A percentile compares a stretch with the other conserved stretches of the same genome.
Evolutionary conservation across 148 eudicot genomes (phyloP).

Genomic region (Rhododendron mucronatum): DNA sequence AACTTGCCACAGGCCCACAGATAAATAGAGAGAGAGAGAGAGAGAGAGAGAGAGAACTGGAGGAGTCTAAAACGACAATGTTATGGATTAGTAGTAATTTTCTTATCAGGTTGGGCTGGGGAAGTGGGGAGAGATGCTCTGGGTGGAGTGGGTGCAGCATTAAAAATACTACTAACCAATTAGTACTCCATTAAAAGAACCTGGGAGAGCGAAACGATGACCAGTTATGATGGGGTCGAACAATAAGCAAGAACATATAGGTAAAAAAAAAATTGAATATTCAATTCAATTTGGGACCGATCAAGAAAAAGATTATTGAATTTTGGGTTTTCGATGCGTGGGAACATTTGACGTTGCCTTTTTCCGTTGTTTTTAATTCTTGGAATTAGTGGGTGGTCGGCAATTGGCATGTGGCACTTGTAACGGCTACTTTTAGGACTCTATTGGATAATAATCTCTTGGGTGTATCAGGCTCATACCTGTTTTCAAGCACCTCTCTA

Average conservation of each 20-base stretch:
- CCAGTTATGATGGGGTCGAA: not conserved
- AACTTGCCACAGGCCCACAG: not conserved
- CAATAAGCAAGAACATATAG: not conserved
- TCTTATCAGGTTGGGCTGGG: not conserved
- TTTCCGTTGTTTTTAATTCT: not conserved
- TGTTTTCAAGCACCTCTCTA: too few relatives aligned
- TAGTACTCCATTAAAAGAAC: not conserved
- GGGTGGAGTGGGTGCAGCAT: not conserved
- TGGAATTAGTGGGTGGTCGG: not conserved
- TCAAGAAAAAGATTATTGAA: not conserved
- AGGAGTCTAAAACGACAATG: not conserved
- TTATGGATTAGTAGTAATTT: not conserved
- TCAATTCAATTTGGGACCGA: not conserved
- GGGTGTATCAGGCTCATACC: not conserved
- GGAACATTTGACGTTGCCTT: not conserved
- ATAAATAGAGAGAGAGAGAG: too few relatives aligned
- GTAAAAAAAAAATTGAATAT: not conserved
- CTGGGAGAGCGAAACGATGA: not conserved
- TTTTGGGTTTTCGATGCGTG: too few relatives aligned
- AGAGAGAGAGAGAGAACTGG: not conserved
- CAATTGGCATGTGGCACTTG: not conserved
- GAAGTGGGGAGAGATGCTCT: not conserved
- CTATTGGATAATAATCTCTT: not conserved
- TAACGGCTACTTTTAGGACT: slow-evolving; percentile 17
- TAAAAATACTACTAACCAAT: too few relatives aligned